phyloP scores from a whole-genome alignment of 768 basidiomycete genomes.

The Pulveroboletus sp. region DNA sequence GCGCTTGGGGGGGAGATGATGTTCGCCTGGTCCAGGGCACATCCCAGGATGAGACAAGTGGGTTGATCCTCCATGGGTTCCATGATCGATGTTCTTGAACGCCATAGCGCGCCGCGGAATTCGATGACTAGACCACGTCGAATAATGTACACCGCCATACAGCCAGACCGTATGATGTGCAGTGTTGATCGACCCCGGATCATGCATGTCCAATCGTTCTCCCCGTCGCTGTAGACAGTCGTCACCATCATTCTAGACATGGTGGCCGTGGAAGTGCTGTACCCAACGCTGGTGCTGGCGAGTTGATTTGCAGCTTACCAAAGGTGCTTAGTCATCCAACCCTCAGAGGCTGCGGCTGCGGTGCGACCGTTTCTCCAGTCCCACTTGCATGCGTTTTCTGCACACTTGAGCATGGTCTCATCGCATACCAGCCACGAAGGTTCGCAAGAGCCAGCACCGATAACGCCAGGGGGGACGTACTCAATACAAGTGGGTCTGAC shows the following conservation, averaged over 20 bases:
- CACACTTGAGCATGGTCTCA: conserved; percentile 26
- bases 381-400: not conserved
- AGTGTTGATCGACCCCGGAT: not conserved
- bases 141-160: not conserved
- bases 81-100: not conserved
- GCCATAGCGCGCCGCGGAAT: not conserved
- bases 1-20: not conserved
- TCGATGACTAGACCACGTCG: not conserved
- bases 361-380: not conserved
- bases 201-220: not conserved
- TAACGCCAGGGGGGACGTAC: conserved; percentile 73
- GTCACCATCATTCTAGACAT: not conserved
- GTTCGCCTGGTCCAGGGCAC: not conserved
- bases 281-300: not conserved
- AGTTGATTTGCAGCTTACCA: not conserved
- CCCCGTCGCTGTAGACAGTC: not conserved
- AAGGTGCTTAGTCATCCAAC: conserved; percentile 22
- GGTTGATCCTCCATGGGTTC: no score
- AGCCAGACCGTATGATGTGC: not conserved
- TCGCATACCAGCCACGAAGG: conserved; percentile 30
- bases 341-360: no score
- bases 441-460: conserved; percentile 50
- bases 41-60: not conserved
- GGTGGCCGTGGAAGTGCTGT: not conserved
- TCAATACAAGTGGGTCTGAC: conserved; percentile 56